A percentile compares a stretch with the other conserved stretches of the same genome.
Evolutionary conservation across 345 rosid genomes (phyloP).

Genomic region (Noccaea bulbosa): DNA sequence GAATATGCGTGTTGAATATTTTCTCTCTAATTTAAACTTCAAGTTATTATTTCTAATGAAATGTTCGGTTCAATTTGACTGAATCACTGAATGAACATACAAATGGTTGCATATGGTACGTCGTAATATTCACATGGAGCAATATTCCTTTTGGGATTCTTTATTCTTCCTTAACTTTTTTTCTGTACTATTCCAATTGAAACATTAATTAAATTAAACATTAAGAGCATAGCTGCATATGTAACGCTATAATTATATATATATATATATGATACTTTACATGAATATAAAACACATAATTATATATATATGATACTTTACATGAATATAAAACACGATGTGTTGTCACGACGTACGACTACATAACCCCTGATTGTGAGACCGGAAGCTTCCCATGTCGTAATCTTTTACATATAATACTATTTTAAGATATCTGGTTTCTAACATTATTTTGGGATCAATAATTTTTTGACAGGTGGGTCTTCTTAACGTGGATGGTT

Average conservation of each 20-base stretch:
- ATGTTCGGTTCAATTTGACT: slow-evolving; percentile 21
- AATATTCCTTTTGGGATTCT: slow-evolving; percentile 33
- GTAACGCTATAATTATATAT: slow-evolving; percentile 21
- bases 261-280: neutral
- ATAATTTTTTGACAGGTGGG: slow-evolving; percentile 66
- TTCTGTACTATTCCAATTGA: neutral
- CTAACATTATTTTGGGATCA: slow-evolving; percentile 23
- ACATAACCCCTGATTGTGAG: slow-evolving; percentile 47
- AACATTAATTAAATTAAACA: neutral
- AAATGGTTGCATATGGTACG: slow-evolving; percentile 42
- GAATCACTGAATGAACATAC: slow-evolving; percentile 29
- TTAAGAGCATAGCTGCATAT: slow-evolving; percentile 26
- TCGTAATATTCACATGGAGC: slow-evolving; percentile 38
- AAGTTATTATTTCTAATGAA: neutral
- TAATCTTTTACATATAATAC: slow-evolving; percentile 23
- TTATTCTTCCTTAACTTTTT: slow-evolving; percentile 21
- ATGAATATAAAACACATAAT: slow-evolving; percentile 23
- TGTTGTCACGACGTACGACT: slow-evolving; percentile 43
- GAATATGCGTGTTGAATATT: slow-evolving; percentile 40
- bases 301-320: neutral
- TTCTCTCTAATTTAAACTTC: slow-evolving; percentile 17
- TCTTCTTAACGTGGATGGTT: slow-evolving; percentile 92
- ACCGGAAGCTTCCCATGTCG: slow-evolving; percentile 48
- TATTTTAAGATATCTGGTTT: slow-evolving; percentile 1
- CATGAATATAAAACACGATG: slow-evolving; percentile 30